A percentile compares a stretch with the other conserved stretches of the same genome.
Conservation (phyloP, 345 rosid genomes). For the Anacardium occidentale region DNA sequence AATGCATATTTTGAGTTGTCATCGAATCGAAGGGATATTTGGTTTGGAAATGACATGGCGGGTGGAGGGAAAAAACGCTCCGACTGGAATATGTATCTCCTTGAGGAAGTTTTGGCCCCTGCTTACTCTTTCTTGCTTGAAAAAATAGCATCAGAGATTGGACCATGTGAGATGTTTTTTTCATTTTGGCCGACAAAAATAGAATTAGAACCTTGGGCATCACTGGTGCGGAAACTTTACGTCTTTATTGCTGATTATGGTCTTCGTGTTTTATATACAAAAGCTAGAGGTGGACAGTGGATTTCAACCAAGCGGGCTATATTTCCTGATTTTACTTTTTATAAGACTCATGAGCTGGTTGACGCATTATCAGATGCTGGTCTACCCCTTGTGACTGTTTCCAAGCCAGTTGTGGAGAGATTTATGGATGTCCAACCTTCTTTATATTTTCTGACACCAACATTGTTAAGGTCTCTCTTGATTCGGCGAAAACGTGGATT, state of each 20-base stretch:
- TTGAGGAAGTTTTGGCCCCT: conserved; percentile 78
- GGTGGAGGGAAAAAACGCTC: conserved; percentile 94
- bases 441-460: conserved; percentile 76
- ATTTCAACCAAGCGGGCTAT: conserved; percentile 85
- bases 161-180: conserved; percentile 74
- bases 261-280: conserved; percentile 73
- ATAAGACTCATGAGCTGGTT: conserved; percentile 60
- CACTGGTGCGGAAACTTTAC: conserved; percentile 70
- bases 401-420: conserved; percentile 62
- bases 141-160: conserved; percentile 73
- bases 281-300: conserved; percentile 96
- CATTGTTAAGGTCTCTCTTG: conserved; percentile 64
- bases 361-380: conserved; percentile 84
- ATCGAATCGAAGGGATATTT: conserved; percentile 93
- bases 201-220: conserved; percentile 89
- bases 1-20: conserved; percentile 96
- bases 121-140: conserved; percentile 92
- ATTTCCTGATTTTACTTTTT: conserved; percentile 80
- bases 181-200: conserved; percentile 78
- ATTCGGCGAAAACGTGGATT: conserved; percentile 72
- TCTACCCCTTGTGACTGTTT: conserved; percentile 64
- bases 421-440: conserved; percentile 73
- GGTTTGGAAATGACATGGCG: conserved; percentile 99
- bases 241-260: conserved; percentile 60
- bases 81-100: conserved; percentile 89